A percentile compares a stretch with the other conserved stretches of the same genome.
Evolutionary conservation across 768 basidiomycete species (phyloP).

Genomic region (Clathrus columnatus): DNA sequence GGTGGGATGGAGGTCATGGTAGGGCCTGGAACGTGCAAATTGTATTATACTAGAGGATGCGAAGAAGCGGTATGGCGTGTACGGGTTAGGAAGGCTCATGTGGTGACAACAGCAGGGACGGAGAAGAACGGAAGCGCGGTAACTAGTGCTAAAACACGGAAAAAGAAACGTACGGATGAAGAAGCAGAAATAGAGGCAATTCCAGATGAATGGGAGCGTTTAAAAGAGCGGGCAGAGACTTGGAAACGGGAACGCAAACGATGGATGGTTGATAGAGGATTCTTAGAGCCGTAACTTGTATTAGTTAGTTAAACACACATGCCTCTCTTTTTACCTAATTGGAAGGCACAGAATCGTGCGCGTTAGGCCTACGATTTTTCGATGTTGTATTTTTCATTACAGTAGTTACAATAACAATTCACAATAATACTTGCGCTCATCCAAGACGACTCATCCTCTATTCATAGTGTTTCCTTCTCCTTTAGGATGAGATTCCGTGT

Average conservation of each 20-base stretch:
- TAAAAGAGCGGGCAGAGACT: constrained; percentile 24
- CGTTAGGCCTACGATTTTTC: background rate
- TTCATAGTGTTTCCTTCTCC: constrained; percentile 99
- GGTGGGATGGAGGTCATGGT: constrained; percentile 49
- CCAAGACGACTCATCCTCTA: constrained; percentile 50
- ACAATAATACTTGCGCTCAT: background rate
- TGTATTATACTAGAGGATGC: constrained; percentile 58
- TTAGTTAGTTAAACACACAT: background rate
- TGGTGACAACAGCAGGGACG: background rate
- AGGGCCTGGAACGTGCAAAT: constrained; percentile 50
- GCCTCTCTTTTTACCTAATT: background rate
- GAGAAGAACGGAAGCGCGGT: background rate
- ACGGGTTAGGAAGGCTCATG: constrained; percentile 16
- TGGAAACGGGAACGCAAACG: constrained; percentile 53
- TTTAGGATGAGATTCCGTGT: constrained; percentile 73
- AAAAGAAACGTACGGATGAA: background rate
- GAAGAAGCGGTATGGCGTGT: constrained; percentile 47
- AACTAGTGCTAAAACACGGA: background rate
- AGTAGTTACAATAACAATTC: background rate
- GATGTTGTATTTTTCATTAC: background rate
- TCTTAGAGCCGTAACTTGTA: constrained; percentile 13
- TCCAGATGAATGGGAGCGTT: constrained; percentile 29
- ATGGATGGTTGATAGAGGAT: constrained; percentile 14
- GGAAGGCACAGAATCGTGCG: background rate
- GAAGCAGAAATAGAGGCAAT: constrained; percentile 9